Evolutionary conservation across 768 basidiomycete genomes (phyloP), one percentile per base, ranked within the genome.

Genomic region (Psilocybe sp.): DNA sequence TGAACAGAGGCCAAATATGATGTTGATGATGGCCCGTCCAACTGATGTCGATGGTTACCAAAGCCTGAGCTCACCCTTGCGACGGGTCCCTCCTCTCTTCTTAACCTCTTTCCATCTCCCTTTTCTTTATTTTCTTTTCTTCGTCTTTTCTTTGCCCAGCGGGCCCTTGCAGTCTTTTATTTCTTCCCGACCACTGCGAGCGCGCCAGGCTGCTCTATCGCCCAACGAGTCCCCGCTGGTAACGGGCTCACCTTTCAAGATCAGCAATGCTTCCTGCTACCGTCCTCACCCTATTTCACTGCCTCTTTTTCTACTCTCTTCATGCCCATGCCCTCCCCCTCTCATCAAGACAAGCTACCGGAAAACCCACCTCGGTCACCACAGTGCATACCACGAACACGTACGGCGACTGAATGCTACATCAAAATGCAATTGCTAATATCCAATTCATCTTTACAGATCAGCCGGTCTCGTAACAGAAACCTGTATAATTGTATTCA

Each of bases 401-500:
- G 80, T 83, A 67, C 65, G 80, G 57, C 9, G 28, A 40, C 15
- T 44, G 48, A 43, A 42, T 40, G 41, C 40, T 40, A 19, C 13
- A n/a, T 32, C 43, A 44, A 37, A 23, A 36, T 47, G 45, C 39
- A 41, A 53, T 47, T 37, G 57, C 47, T 57, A 32, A 58, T 53
- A 41, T 31, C 52, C 44, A 55, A 46, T 56, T 9, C 39, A 44
- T 59, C 28, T 44, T 20, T n/a, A 28, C 52, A 84, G 82, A 46
- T 49, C 72, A 40, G 68, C 73, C 49, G 84, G 84, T 14, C 63
- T 65, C 23, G 67, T 82, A 64, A 78, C 71, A 37, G 72, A 82
- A 68, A 81, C 75, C n/a, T 87, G 85, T 61, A 69, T 75, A 9
- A 67, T 82, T 42, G 77, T 78, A 9, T 70, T 85, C 41, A 82